phyloP scores from a whole-genome alignment of 2,329 filamentous ascomycete genomes.

The Neophaeococcomyces aloes region DNA sequence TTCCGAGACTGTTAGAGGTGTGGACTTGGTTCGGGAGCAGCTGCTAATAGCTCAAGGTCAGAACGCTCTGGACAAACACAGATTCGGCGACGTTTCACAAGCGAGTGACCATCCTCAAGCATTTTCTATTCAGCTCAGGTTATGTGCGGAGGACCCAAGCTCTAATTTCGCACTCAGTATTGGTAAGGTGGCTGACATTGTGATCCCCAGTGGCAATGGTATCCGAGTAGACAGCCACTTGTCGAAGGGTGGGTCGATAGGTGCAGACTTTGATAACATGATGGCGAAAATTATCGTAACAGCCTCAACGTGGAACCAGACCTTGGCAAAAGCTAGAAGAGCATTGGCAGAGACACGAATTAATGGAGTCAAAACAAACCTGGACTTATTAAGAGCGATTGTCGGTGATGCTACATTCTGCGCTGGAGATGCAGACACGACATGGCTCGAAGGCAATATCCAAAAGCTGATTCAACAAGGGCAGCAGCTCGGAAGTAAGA shows the following conservation, averaged over 20 bases:
- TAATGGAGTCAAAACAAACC: slow-evolving; percentile 49
- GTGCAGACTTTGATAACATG: slow-evolving; percentile 49
- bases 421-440: slow-evolving; percentile 41
- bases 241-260: slow-evolving; percentile 37
- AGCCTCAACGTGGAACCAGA: slow-evolving; percentile 42
- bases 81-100: slow-evolving; percentile 24
- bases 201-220: slow-evolving; percentile 48
- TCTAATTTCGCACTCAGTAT: slow-evolving; percentile 48
- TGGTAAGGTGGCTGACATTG: slow-evolving; percentile 46
- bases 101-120: slow-evolving; percentile 29
- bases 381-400: slow-evolving; percentile 45
- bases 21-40: slow-evolving; percentile 47
- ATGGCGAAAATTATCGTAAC: slow-evolving; percentile 51
- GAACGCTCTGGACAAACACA: slow-evolving; percentile 28
- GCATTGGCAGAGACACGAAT: slow-evolving; percentile 47
- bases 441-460: slow-evolving; percentile 47
- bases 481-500: slow-evolving; percentile 22
- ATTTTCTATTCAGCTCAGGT: slow-evolving; percentile 46
- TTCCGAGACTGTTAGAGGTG: slow-evolving; percentile 44
- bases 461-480: slow-evolving; percentile 29
- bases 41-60: slow-evolving; percentile 45
- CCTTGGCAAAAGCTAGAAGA: slow-evolving; percentile 43
- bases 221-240: slow-evolving; percentile 49
- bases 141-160: slow-evolving; percentile 47
- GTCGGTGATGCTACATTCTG: slow-evolving; percentile 42